phyloP scores from a whole-genome alignment of 139 green algal species.

The Parachlorella kessleri region DNA sequence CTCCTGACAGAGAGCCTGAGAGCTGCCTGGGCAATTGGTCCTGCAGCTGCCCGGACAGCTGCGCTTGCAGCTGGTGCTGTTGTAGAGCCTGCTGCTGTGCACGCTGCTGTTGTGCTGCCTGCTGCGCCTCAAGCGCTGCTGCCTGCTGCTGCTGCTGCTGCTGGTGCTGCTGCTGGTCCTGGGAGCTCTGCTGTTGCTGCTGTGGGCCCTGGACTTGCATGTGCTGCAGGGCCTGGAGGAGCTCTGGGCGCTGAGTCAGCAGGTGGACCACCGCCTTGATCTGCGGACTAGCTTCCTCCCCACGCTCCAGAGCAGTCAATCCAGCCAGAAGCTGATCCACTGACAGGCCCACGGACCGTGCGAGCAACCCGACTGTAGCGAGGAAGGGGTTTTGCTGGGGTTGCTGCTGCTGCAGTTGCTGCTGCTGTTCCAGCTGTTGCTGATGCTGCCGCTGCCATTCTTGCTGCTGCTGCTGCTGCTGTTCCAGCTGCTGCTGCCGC shows the following conservation, averaged over 20 bases:
- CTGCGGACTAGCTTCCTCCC: neutral
- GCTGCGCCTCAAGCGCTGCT: neutral
- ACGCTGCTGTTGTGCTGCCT: neutral
- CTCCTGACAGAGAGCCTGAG: too few species aligned
- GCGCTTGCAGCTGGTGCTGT: neutral
- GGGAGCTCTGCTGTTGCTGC: too few species aligned
- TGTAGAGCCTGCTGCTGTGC: neutral
- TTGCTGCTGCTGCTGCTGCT: conserved; percentile 6
- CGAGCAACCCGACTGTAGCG: too few species aligned
- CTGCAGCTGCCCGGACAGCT: conserved; percentile 1
- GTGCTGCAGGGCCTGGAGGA: neutral
- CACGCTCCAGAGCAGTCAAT: neutral
- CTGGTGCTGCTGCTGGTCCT: neutral
- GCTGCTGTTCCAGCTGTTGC: neutral
- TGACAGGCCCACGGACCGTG: neutral
- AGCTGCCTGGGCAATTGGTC: neutral
- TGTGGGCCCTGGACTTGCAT: too few species aligned
- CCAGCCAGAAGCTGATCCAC: neutral
- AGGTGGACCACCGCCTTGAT: neutral
- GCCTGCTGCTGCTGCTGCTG: conserved; percentile 12
- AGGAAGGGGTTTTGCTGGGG: too few species aligned
- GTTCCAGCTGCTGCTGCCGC: neutral
- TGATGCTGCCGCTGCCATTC: neutral
- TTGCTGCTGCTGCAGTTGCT: neutral
- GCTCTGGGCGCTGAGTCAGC: neutral